A percentile compares a stretch with the other conserved stretches of the same genome.
Conservation (phyloP, 179 eudicot genomes). For the Silene vulgaris region DNA sequence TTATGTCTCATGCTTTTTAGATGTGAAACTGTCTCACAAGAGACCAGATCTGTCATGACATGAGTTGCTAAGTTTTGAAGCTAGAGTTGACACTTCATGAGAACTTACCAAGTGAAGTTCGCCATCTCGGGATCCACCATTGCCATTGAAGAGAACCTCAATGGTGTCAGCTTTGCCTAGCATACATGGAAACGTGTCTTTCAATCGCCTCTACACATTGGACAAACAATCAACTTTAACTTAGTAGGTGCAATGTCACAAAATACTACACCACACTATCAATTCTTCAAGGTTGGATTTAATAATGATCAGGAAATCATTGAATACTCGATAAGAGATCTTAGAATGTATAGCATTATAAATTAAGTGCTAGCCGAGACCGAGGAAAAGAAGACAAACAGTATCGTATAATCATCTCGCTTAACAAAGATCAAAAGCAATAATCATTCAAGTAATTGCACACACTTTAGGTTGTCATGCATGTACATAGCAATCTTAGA, state of each 20-base stretch:
- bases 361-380: background rate
- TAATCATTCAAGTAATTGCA: too few relatives aligned
- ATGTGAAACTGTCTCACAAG: too few relatives aligned
- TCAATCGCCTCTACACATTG: slow-evolving; percentile 49
- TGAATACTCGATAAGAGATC: background rate
- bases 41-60: background rate
- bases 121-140: slow-evolving; percentile 49
- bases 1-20: too few relatives aligned
- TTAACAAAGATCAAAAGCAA: too few relatives aligned
- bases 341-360: background rate
- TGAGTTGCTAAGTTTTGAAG: slow-evolving; percentile 11
- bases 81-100: background rate
- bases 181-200: slow-evolving; percentile 53
- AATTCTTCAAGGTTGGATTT: background rate
- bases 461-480: too few relatives aligned
- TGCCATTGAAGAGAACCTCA: slow-evolving; percentile 49
- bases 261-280: background rate
- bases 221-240: background rate
- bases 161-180: slow-evolving; percentile 41
- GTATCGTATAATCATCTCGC: too few relatives aligned
- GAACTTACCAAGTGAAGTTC: slow-evolving; percentile 59
- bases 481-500: too few relatives aligned
- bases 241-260: background rate
- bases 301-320: background rate
- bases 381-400: too few relatives aligned